Conservation (phyloP, 768 basidiomycete species). For the Clitopilus hobsonii region DNA sequence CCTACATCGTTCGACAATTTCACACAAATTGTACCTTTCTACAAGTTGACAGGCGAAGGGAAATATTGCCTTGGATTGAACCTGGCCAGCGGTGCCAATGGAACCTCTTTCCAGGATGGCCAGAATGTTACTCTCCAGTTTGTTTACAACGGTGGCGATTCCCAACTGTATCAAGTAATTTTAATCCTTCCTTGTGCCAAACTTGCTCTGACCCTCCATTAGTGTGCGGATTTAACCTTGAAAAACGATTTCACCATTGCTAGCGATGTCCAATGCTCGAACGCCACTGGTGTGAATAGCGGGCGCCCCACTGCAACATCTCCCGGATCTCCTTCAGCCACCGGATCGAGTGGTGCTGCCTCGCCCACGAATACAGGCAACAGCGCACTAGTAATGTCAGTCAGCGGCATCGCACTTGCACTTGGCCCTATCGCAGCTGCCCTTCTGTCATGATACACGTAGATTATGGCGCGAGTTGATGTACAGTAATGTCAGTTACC, state of each 20-base stretch:
- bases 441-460: background rate
- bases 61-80: conserved; percentile 64
- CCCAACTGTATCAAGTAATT: conserved; percentile 61
- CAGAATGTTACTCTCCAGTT: conserved; percentile 74
- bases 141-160: conserved; percentile 67
- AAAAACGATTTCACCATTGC: conserved; percentile 47
- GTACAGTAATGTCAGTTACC: no score
- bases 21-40: conserved; percentile 44
- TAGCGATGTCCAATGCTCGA: conserved; percentile 32
- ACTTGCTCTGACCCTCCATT: no score
- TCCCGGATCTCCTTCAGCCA: background rate
- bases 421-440: background rate
- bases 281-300: conserved; percentile 25
- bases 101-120: conserved; percentile 51
- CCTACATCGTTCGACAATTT: conserved; percentile 67
- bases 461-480: background rate
- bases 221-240: conserved; percentile 82
- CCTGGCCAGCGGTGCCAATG: conserved; percentile 39
- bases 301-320: background rate
- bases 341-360: conserved; percentile 1
- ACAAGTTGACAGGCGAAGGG: conserved; percentile 53
- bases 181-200: background rate
- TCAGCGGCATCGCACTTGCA: background rate
- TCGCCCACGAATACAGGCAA: conserved; percentile 9
- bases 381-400: background rate